A percentile compares a stretch with the other conserved stretches of the same genome.
Conservation (phyloP, 1,284 basidiomycete species). For the Ustilago trichophora region DNA sequence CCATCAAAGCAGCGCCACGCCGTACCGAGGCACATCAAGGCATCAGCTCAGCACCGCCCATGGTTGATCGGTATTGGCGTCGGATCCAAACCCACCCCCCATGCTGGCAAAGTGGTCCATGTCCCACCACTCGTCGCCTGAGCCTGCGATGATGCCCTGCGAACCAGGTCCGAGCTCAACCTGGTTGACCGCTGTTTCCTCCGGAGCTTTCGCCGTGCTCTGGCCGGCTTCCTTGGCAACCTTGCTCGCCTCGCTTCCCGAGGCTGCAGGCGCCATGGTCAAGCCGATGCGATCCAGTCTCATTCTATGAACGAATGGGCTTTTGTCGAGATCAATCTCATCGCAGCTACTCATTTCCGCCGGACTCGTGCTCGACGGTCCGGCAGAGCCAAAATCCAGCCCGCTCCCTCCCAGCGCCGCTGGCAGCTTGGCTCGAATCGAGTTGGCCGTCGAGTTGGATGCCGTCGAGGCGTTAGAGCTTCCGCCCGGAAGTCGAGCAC, state of each 20-base stretch:
- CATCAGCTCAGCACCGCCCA: slow-evolving; percentile 50
- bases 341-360: slow-evolving; percentile 54
- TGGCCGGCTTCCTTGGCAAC: slow-evolving; percentile 9
- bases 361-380: slow-evolving; percentile 56
- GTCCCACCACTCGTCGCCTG: slow-evolving; percentile 51
- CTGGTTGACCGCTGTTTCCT: slow-evolving; percentile 40
- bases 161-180: slow-evolving; percentile 49
- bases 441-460: slow-evolving; percentile 42
- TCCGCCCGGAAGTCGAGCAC: slow-evolving; percentile 34
- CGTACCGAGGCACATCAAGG: too few species aligned
- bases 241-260: slow-evolving; percentile 14
- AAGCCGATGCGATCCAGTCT: slow-evolving; percentile 42
- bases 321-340: slow-evolving; percentile 49
- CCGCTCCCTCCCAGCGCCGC: slow-evolving; percentile 29
- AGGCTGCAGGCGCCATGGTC: slow-evolving; percentile 33
- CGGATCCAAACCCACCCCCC: slow-evolving; percentile 29
- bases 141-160: slow-evolving; percentile 38
- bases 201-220: slow-evolving; percentile 24
- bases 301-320: slow-evolving; percentile 43
- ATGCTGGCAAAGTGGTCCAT: slow-evolving; percentile 47
- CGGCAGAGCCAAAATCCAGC: slow-evolving; percentile 56
- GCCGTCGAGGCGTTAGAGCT: slow-evolving; percentile 41
- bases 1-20: too few species aligned
- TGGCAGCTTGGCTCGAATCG: slow-evolving; percentile 40
- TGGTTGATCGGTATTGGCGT: slow-evolving; percentile 43